phyloP scores from a whole-genome alignment of 2,329 filamentous ascomycete genomes.

The Chaetomium sp. region DNA sequence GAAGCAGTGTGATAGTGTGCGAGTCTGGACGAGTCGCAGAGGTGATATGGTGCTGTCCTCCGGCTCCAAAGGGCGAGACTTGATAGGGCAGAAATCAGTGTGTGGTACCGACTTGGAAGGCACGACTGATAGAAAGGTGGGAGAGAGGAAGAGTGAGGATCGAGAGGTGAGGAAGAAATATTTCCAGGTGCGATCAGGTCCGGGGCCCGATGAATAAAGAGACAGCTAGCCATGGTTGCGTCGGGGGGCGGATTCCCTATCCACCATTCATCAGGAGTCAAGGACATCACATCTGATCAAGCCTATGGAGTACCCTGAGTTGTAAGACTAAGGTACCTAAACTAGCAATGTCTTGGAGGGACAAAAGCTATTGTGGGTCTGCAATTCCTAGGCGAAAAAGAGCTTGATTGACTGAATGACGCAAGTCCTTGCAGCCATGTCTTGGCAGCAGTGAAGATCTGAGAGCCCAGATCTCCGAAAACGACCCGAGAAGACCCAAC shows the following conservation, averaged over 20 bases:
- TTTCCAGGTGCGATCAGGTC: not conserved
- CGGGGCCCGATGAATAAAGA: not conserved
- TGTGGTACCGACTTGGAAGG: not conserved
- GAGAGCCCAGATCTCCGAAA: not conserved
- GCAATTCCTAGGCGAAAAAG: not conserved
- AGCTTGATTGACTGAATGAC: constrained; percentile 22
- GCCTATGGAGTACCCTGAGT: not conserved
- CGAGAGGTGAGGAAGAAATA: not conserved
- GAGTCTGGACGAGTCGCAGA: not conserved
- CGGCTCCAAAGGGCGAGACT: not conserved
- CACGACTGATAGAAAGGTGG: not conserved
- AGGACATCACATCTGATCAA: not conserved
- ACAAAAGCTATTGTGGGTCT: constrained; percentile 23
- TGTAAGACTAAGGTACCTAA: not conserved
- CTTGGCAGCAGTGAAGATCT: not conserved
- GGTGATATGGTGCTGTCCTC: constrained; percentile 11
- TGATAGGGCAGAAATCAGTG: not conserved
- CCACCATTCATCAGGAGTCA: not conserved
- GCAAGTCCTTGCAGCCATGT: not conserved
- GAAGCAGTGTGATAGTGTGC: not conserved
- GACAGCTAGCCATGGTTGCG: constrained; percentile 2
- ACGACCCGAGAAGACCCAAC: not conserved
- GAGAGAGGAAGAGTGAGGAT: not conserved
- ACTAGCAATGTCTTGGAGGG: not conserved
- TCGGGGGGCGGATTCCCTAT: constrained; percentile 10